Conservation (phyloP, 495 filamentous ascomycete genomes). For the Sporormia fimetaria region DNA sequence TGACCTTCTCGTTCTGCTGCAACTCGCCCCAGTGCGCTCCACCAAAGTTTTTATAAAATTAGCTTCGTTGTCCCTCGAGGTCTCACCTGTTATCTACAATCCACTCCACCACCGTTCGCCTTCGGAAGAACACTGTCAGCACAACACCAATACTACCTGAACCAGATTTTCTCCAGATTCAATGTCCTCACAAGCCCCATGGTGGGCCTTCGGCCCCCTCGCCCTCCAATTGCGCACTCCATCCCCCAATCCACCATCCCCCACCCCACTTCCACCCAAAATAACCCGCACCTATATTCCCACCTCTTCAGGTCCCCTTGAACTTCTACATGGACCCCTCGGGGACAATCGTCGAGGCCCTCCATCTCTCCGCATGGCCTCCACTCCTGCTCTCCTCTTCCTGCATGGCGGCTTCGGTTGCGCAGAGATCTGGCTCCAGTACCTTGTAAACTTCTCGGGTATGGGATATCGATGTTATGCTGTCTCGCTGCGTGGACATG, state of each 20-base stretch:
- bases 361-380: constrained; percentile 2
- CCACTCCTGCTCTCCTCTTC: constrained; percentile 29
- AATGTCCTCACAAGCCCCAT: no score
- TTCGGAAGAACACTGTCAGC: no score
- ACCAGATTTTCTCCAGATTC: no score
- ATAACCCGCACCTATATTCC: constrained; percentile 30
- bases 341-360: constrained; percentile 17
- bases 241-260: constrained; percentile 11
- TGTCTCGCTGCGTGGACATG: constrained; percentile 41
- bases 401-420: constrained; percentile 37
- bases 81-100: no score
- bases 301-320: constrained; percentile 34
- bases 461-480: constrained; percentile 38
- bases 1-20: no score
- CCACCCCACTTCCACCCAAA: constrained; percentile 25
- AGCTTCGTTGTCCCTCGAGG: no score
- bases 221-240: constrained; percentile 16
- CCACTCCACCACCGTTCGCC: no score
- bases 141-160: no score
- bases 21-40: no score
- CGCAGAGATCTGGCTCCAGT: constrained; percentile 39
- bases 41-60: no score
- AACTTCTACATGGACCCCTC: constrained; percentile 31
- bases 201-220: constrained; percentile 20
- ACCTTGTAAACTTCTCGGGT: constrained; percentile 35